A percentile compares a stretch with the other conserved stretches of the same genome.
Conservation (phyloP, 78 protist genomes). For the Dictyostelium discoideum region DNA sequence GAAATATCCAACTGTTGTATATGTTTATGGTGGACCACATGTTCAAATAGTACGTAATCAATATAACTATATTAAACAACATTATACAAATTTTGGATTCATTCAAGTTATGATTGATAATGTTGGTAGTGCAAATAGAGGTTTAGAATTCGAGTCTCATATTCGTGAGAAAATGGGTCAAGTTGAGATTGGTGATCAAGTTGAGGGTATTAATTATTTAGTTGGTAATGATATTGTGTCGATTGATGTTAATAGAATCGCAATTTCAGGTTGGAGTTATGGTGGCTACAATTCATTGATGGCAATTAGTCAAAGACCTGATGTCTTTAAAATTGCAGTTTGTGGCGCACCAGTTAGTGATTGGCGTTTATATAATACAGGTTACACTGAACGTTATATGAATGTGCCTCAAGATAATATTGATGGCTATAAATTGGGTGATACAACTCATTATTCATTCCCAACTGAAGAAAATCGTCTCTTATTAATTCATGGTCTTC, state of each 20-base stretch:
- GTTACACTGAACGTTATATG: constrained; percentile 96
- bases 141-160: constrained; percentile 55
- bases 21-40: constrained; percentile 85
- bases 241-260: constrained; percentile 86
- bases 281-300: constrained; percentile 95
- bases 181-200: constrained; percentile 88
- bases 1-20: constrained; percentile 50
- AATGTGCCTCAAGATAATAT: constrained; percentile 78
- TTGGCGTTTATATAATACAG: constrained; percentile 96
- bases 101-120: constrained; percentile 82
- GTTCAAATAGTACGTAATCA: constrained; percentile 72
- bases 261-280: constrained; percentile 92
- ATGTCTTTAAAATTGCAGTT: constrained; percentile 87
- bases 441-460: constrained; percentile 64
- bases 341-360: constrained; percentile 96
- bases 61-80: constrained; percentile 15
- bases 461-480: constrained; percentile 70
- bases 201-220: constrained; percentile 47
- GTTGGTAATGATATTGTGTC: not conserved
- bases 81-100: constrained; percentile 68
- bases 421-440: constrained; percentile 77
- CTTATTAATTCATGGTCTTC: constrained; percentile 89
- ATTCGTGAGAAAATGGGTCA: constrained; percentile 81
- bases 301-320: constrained; percentile 87
- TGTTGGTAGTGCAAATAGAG: constrained; percentile 82